Conservation (phyloP, 1,139 yeast genomes). For the Hemisphaericaspora xylofermentans region DNA sequence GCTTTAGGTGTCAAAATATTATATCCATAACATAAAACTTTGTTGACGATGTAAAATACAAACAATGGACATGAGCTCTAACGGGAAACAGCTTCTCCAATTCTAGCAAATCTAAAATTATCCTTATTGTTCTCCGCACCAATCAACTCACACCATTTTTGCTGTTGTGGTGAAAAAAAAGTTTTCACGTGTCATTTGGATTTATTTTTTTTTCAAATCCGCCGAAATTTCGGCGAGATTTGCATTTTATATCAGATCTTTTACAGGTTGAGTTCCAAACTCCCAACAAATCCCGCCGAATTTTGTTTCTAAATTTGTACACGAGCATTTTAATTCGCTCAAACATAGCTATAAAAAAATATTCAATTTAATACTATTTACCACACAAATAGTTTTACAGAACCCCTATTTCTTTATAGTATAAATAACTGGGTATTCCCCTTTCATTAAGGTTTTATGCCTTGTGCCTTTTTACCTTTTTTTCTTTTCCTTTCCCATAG, state of each 20-base stretch:
- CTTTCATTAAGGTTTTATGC: not conserved
- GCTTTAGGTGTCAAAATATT: no score
- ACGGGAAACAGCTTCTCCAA: not conserved
- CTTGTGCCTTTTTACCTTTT: not conserved
- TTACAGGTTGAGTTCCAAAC: not conserved
- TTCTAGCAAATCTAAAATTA: not conserved
- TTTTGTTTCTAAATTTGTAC: not conserved
- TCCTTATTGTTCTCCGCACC: not conserved
- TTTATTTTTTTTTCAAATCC: conserved; percentile 13
- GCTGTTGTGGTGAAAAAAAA: not conserved
- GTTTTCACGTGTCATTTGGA: not conserved
- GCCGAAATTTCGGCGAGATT: conserved; percentile 33
- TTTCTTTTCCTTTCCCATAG: not conserved
- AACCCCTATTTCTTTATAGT: conserved; percentile 9
- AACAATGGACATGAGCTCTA: no score
- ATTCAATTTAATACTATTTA: no score
- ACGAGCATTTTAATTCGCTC: not conserved
- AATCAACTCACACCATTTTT: not conserved
- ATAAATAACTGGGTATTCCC: conserved; percentile 18
- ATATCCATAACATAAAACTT: no score
- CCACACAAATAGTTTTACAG: no score
- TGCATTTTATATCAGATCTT: conserved; percentile 4
- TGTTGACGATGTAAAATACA: no score
- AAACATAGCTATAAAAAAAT: conserved; percentile 7
- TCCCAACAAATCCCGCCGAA: conserved; percentile 6